A percentile compares a stretch with the other conserved stretches of the same genome.
Evolutionary conservation across 768 basidiomycete genomes (phyloP).

Genomic region (Termitomyces sp.): DNA sequence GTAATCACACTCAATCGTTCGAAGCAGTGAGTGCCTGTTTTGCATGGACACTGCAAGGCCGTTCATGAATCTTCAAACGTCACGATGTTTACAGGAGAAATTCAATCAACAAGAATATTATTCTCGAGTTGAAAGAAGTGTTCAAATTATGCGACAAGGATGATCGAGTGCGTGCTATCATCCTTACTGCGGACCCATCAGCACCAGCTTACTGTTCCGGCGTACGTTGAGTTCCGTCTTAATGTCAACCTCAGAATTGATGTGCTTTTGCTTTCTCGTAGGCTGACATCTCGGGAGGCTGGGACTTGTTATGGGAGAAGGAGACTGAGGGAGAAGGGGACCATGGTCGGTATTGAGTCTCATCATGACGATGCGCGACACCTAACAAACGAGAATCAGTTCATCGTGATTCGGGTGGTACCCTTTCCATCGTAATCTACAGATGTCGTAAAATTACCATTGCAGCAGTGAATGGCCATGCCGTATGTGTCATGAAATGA

Average conservation of each 20-base stretch:
- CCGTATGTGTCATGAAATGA: constrained; percentile 26
- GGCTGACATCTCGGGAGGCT: constrained; percentile 51
- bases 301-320: constrained; percentile 36
- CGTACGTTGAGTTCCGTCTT: constrained; percentile 27
- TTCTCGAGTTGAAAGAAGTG: constrained; percentile 36
- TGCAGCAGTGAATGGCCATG: constrained; percentile 48
- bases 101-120: constrained; percentile 32
- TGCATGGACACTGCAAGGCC: background rate
- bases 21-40: constrained; percentile 35
- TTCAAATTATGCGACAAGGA: constrained; percentile 49
- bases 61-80: background rate
- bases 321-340: constrained; percentile 45
- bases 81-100: constrained; percentile 35
- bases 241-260: background rate
- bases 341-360: constrained; percentile 32
- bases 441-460: constrained; percentile 55
- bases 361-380: background rate
- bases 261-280: constrained; percentile 16
- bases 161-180: constrained; percentile 48
- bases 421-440: constrained; percentile 42
- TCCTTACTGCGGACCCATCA: constrained; percentile 48
- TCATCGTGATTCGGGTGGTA: constrained; percentile 48
- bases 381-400: constrained; percentile 24
- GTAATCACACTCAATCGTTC: constrained; percentile 46
- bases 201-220: constrained; percentile 56